These are phyloP conservation scores for Silene latifolia DNA, from an alignment of 148 eudicot species.

Conservation along the genomic window DNA sequence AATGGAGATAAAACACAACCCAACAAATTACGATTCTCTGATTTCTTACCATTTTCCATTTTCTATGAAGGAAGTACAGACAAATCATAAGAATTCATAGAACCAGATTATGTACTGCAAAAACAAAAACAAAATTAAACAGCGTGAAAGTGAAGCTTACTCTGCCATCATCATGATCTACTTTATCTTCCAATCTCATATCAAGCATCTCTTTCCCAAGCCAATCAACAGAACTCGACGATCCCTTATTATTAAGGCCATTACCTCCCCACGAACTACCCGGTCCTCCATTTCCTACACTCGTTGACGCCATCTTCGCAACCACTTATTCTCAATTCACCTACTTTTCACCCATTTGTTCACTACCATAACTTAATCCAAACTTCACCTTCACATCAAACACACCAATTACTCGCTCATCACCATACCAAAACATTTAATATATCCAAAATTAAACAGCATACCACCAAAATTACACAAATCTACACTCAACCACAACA, in stretches of 20 bases:
- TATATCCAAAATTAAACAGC: neutral
- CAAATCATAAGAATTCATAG: neutral
- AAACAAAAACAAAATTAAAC: neutral
- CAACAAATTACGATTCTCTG: neutral
- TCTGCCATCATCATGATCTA: slow-evolving; percentile 73
- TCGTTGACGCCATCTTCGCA: slow-evolving; percentile 64
- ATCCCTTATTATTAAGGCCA: slow-evolving; percentile 53
- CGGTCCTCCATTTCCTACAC: slow-evolving; percentile 74
- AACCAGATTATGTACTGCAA: neutral
- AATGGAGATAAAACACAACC: neutral
- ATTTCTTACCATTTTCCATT: neutral
- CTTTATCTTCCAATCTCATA: slow-evolving; percentile 77
- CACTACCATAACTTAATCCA: slow-evolving; percentile 28
- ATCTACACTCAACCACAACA: too few relatives aligned
- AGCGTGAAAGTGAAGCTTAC: slow-evolving; percentile 39
- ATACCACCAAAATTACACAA: neutral
- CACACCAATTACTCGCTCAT: neutral
- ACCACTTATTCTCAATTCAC: slow-evolving; percentile 23
- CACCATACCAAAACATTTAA: neutral
- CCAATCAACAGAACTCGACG: slow-evolving; percentile 92
- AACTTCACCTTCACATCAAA: slow-evolving; percentile 23
- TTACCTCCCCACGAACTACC: slow-evolving; percentile 71
- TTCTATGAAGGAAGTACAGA: neutral
- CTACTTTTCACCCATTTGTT: slow-evolving; percentile 19
- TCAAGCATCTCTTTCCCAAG: slow-evolving; percentile 94